Conservation (phyloP, 257 asterid species). For the Solanum pinnatisectum region DNA sequence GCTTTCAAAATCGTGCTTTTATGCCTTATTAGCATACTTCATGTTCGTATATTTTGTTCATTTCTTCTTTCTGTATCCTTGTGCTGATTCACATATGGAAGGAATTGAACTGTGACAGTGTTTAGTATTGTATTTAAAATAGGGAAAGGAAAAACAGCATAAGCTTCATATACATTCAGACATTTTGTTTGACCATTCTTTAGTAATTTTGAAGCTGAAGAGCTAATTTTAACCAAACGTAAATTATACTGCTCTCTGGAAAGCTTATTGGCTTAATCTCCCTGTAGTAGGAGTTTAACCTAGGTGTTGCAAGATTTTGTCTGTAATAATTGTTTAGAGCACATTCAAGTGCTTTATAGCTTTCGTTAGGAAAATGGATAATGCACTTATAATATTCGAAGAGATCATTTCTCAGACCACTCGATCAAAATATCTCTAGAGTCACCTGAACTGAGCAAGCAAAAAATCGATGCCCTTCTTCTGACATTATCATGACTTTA, state of each 20-base stretch:
- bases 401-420: background rate
- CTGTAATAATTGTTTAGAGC: background rate
- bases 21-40: background rate
- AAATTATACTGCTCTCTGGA: background rate
- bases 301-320: background rate
- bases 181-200: background rate
- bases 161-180: background rate
- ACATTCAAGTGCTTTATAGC: background rate
- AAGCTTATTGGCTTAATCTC: background rate
- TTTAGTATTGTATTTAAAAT: background rate
- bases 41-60: background rate
- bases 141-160: background rate
- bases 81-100: background rate
- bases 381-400: background rate
- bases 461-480: background rate
- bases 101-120: background rate
- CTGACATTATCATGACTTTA: slow-evolving; percentile 1
- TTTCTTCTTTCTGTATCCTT: background rate
- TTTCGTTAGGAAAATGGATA: background rate
- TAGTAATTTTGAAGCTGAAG: background rate
- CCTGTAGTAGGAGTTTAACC: background rate
- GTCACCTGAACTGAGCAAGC: background rate
- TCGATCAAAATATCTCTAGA: background rate
- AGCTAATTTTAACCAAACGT: background rate
- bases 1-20: background rate